Conservation (phyloP, 2,329 filamentous ascomycete species). For the Neopestalotiopsis clavispora region DNA sequence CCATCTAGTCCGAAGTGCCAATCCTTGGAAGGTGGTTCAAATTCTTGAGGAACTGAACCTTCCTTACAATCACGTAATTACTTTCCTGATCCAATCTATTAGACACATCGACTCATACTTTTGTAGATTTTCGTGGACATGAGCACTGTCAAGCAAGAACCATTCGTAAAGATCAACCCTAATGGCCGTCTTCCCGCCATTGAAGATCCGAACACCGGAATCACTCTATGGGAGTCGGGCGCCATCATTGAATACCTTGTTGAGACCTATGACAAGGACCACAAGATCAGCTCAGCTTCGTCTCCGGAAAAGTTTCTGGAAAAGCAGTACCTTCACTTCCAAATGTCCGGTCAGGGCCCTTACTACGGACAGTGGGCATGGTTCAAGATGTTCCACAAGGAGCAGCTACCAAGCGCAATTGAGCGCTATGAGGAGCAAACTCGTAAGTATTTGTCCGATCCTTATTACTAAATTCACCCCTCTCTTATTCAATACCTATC, state of each 20-base stretch:
- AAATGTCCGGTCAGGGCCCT: constrained; percentile 47
- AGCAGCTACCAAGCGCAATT: constrained; percentile 31
- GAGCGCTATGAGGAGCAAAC: constrained; percentile 32
- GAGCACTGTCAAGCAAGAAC: constrained; percentile 32
- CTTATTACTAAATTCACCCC: not conserved
- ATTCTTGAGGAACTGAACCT: constrained; percentile 36
- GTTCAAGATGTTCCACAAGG: constrained; percentile 37
- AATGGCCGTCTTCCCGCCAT: constrained; percentile 40
- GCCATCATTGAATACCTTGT: constrained; percentile 54
- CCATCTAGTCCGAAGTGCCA: constrained; percentile 25
- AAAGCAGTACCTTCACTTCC: constrained; percentile 49
- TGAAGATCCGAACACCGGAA: constrained; percentile 45
- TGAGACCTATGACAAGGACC: constrained; percentile 46
- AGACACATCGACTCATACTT: not conserved
- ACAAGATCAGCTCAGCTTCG: constrained; percentile 42
- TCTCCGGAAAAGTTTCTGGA: constrained; percentile 39
- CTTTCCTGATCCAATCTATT: not conserved
- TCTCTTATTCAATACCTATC: too few species aligned
- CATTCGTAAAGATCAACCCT: constrained; percentile 34
- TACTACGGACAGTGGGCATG: constrained; percentile 45
- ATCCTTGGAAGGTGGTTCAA: constrained; percentile 37
- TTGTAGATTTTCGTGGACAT: constrained; percentile 14
- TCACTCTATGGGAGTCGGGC: constrained; percentile 53
- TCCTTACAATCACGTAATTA: constrained; percentile 30
- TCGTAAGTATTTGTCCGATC: not conserved